Percentiles rank a stretch among this genome's conserved stretches.
Conservation (phyloP, 208 protist species). For the Leishmania aethiopica region DNA sequence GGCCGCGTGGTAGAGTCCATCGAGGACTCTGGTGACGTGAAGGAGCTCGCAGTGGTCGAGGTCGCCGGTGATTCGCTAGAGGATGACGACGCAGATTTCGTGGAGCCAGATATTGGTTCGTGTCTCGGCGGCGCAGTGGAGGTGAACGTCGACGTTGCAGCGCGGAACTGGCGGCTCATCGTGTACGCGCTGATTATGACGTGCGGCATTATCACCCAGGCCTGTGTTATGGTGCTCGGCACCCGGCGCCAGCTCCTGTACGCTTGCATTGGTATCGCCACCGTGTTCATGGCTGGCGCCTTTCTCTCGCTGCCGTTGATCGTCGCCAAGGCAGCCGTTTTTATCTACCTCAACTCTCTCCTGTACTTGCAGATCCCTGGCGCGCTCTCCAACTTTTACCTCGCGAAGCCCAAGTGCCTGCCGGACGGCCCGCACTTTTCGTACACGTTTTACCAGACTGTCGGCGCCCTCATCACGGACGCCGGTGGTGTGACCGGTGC, state of each 20-base stretch:
- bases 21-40: constrained; percentile 1
- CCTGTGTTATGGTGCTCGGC: constrained; percentile 39
- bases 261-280: constrained; percentile 23
- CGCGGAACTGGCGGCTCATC: constrained; percentile 39
- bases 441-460: constrained; percentile 60
- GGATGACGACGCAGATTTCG: constrained; percentile 6
- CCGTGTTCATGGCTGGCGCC: constrained; percentile 23
- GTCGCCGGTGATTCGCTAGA: neutral
- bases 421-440: constrained; percentile 59
- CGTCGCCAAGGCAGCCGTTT: constrained; percentile 59
- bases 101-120: constrained; percentile 14
- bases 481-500: constrained; percentile 36
- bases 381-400: constrained; percentile 50
- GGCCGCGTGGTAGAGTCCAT: constrained; percentile 12
- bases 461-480: constrained; percentile 35
- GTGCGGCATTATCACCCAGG: constrained; percentile 33
- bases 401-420: constrained; percentile 37
- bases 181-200: constrained; percentile 50
- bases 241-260: constrained; percentile 32
- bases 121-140: constrained; percentile 38
- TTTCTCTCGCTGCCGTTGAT: constrained; percentile 51
- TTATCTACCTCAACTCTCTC: constrained; percentile 43
- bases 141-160: constrained; percentile 43
- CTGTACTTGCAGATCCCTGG: constrained; percentile 62
- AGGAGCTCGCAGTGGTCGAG: neutral